Percentiles rank a stretch among this genome's conserved stretches.
phyloP scores from a whole-genome alignment of 23 red algal species.

The Gracilaria vermiculophylla region DNA sequence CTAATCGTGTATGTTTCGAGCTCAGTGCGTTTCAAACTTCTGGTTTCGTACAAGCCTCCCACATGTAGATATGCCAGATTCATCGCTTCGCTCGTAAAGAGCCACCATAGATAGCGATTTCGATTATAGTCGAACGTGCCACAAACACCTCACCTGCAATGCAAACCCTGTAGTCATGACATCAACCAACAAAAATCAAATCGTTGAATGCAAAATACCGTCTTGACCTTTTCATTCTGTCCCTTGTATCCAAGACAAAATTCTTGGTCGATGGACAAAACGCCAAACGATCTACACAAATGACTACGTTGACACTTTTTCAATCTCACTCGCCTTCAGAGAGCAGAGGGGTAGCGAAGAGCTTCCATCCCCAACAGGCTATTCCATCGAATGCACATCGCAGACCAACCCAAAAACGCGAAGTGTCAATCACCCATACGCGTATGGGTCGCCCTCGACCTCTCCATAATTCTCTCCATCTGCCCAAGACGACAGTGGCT shows the following conservation, averaged over 20 bases:
- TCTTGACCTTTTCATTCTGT: not conserved
- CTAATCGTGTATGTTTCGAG: too few species aligned
- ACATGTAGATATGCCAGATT: too few species aligned
- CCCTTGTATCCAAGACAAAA: not conserved
- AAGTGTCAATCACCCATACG: conserved; percentile 24
- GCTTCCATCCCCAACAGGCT: conserved; percentile 59
- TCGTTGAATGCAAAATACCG: not conserved
- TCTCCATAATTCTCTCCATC: conserved; percentile 44
- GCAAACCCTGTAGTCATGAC: too few species aligned
- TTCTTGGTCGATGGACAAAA: too few species aligned
- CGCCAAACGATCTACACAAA: not conserved
- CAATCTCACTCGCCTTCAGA: not conserved
- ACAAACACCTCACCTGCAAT: too few species aligned
- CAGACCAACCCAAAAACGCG: conserved; percentile 41
- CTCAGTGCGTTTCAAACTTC: too few species aligned
- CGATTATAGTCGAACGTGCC: too few species aligned
- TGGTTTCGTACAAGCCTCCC: too few species aligned
- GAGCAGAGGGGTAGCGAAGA: conserved; percentile 44
- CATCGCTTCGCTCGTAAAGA: too few species aligned
- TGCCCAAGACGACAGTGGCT: conserved; percentile 21
- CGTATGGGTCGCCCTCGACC: conserved; percentile 23
- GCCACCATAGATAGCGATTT: too few species aligned
- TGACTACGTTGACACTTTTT: not conserved
- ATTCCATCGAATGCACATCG: conserved; percentile 24
- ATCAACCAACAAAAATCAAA: too few species aligned